Evolutionary conservation across 768 basidiomycete genomes (phyloP).

Genomic region (Auricularia auricula-judae): DNA sequence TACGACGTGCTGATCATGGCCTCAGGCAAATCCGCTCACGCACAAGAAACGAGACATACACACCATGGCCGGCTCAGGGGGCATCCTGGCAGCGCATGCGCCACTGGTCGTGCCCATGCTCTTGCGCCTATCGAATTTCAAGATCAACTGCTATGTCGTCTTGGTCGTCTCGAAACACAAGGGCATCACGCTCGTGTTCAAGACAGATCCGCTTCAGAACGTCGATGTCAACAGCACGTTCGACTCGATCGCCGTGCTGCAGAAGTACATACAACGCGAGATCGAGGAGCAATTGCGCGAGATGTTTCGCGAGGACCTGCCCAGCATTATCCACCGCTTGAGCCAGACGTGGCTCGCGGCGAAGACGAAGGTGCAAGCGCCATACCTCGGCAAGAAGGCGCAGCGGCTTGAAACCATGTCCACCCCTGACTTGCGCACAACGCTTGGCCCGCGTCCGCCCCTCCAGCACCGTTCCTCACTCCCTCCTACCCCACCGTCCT

Average conservation of each 20-base stretch:
- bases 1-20: too few relatives aligned
- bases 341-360: slow-evolving; percentile 82
- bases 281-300: slow-evolving; percentile 95
- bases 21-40: slow-evolving; percentile 86
- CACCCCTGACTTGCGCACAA: slow-evolving; percentile 23
- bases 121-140: slow-evolving; percentile 90
- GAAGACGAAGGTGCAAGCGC: slow-evolving; percentile 79
- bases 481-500: background rate
- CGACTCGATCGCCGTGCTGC: slow-evolving; percentile 94
- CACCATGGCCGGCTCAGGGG: slow-evolving; percentile 67
- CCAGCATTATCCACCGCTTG: slow-evolving; percentile 90
- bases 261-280: slow-evolving; percentile 94
- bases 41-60: slow-evolving; percentile 88
- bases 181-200: slow-evolving; percentile 98
- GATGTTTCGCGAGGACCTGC: slow-evolving; percentile 96
- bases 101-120: slow-evolving; percentile 98
- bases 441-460: background rate
- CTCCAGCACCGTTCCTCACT: background rate
- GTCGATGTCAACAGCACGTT: slow-evolving; percentile 98
- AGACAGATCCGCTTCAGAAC: slow-evolving; percentile 95
- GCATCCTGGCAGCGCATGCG: slow-evolving; percentile 89
- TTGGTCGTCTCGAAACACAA: slow-evolving; percentile 96
- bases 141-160: slow-evolving; percentile 90
- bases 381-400: slow-evolving; percentile 56
- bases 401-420: slow-evolving; percentile 29